phyloP scores from a whole-genome alignment of 1,284 basidiomycete species.

The Cryptococcus hybrid region DNA sequence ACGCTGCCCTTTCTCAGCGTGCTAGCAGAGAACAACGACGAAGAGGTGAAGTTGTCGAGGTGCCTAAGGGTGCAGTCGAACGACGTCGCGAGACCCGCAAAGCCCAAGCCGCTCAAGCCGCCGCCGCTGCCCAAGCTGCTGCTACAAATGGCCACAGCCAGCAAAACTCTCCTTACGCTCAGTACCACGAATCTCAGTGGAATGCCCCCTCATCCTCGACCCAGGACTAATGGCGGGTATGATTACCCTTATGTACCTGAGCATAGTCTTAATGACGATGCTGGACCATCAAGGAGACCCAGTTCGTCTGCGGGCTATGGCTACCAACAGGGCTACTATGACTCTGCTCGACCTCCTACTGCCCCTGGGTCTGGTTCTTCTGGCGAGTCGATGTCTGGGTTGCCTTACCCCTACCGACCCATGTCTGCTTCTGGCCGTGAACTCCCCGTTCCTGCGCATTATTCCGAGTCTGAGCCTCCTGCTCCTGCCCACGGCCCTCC shows the following conservation, averaged over 20 bases:
- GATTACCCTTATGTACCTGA: neutral
- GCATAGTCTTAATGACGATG: neutral
- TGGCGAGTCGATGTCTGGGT: conserved; percentile 23
- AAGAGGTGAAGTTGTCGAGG: conserved; percentile 49
- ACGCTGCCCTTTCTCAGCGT: conserved; percentile 64
- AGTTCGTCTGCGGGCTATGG: conserved; percentile 31
- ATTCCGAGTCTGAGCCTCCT: conserved; percentile 46
- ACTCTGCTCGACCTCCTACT: conserved; percentile 26
- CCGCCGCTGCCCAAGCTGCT: neutral
- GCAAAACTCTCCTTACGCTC: conserved; percentile 24
- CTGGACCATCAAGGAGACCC: conserved; percentile 38
- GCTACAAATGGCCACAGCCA: too few species aligned
- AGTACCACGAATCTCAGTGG: conserved; percentile 13
- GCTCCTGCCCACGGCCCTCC: conserved; percentile 41
- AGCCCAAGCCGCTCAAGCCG: conserved; percentile 2
- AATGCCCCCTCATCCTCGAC: conserved; percentile 23
- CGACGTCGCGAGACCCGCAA: conserved; percentile 27
- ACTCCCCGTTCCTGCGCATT: conserved; percentile 38
- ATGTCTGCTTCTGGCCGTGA: conserved; percentile 43
- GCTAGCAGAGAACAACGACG: conserved; percentile 50
- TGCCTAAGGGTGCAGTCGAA: conserved; percentile 47
- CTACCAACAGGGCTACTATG: conserved; percentile 31
- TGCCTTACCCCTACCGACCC: conserved; percentile 42
- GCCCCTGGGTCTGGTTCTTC: conserved; percentile 26
- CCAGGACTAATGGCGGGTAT: conserved; percentile 16